A percentile compares a stretch with the other conserved stretches of the same genome.
These are phyloP conservation scores for Cupressus sempervirens DNA, from an alignment of 75 land plant species.

Conservation along the genomic window DNA sequence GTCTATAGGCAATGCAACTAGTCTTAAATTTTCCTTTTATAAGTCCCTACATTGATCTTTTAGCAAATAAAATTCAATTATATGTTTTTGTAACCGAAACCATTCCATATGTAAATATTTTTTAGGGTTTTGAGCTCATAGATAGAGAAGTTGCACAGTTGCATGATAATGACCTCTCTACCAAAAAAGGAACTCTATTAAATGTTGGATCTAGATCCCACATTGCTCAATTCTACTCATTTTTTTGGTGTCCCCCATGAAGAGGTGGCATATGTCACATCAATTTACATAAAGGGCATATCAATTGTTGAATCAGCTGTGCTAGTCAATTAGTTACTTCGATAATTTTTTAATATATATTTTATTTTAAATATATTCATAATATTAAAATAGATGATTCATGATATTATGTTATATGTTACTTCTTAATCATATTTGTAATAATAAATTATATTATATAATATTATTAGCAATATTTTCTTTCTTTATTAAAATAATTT, in stretches of 20 bases:
- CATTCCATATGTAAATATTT: background rate
- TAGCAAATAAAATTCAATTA: too few species aligned
- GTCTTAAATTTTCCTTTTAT: background rate
- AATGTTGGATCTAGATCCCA: constrained; percentile 90
- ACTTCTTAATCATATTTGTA: too few species aligned
- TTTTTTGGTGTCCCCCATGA: constrained; percentile 49
- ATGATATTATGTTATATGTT: too few species aligned
- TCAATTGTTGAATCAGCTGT: constrained; percentile 22
- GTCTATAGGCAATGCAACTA: background rate
- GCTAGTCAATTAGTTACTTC: background rate
- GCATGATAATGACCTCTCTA: constrained; percentile 48
- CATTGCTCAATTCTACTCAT: constrained; percentile 83
- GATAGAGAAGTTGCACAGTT: constrained; percentile 54
- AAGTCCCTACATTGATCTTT: background rate
- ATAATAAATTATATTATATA: too few species aligned
- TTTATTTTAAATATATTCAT: too few species aligned
- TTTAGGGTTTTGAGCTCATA: constrained; percentile 69
- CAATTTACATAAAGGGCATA: constrained; percentile 35
- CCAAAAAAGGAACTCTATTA: constrained; percentile 55
- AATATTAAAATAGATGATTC: too few species aligned
- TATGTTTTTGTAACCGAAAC: background rate
- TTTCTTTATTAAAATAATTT: too few species aligned
- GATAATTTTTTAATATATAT: too few species aligned
- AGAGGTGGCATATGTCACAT: constrained; percentile 41
- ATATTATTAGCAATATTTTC: too few species aligned